phyloP scores from a whole-genome alignment of 1,284 basidiomycete species.

The Microstroma glucosiphilum region DNA sequence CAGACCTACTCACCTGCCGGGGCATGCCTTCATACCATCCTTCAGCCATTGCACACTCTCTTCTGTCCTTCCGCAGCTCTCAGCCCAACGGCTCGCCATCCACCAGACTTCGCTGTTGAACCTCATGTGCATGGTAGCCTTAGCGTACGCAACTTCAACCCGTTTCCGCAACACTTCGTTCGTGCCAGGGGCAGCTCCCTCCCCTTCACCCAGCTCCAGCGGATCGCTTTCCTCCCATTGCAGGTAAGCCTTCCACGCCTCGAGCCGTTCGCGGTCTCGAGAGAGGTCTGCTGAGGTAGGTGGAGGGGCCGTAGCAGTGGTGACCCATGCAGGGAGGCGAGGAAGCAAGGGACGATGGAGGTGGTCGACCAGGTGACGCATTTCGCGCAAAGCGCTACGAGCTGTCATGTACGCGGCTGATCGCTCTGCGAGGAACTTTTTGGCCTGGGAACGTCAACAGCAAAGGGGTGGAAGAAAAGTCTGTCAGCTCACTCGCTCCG shows the following conservation, averaged over 20 bases:
- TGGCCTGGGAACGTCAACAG: constrained; percentile 58
- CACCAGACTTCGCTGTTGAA: constrained; percentile 94
- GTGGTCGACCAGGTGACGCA: constrained; percentile 60
- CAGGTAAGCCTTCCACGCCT: constrained; percentile 82
- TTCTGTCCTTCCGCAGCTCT: constrained; percentile 67
- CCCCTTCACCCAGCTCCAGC: constrained; percentile 72
- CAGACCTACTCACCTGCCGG: constrained; percentile 59
- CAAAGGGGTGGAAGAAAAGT: no score
- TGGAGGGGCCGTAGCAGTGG: not conserved
- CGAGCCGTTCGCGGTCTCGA: constrained; percentile 66
- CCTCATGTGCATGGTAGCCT: constrained; percentile 80
- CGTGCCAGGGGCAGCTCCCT: not conserved
- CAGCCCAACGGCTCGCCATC: constrained; percentile 78
- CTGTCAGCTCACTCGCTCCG: no score
- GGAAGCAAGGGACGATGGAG: constrained; percentile 39
- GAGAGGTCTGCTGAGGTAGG: constrained; percentile 14
- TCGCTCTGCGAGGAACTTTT: constrained; percentile 82
- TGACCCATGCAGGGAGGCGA: constrained; percentile 33
- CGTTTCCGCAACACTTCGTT: constrained; percentile 60
- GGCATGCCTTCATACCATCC: constrained; percentile 80
- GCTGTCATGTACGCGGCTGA: constrained; percentile 89
- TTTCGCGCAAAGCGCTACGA: constrained; percentile 74
- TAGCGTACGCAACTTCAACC: constrained; percentile 75
- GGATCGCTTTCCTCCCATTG: constrained; percentile 96
- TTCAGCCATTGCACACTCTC: constrained; percentile 76